Evolutionary conservation across 1,284 basidiomycete species (phyloP).

Genomic region (Sanghuangporus sanghuang): DNA sequence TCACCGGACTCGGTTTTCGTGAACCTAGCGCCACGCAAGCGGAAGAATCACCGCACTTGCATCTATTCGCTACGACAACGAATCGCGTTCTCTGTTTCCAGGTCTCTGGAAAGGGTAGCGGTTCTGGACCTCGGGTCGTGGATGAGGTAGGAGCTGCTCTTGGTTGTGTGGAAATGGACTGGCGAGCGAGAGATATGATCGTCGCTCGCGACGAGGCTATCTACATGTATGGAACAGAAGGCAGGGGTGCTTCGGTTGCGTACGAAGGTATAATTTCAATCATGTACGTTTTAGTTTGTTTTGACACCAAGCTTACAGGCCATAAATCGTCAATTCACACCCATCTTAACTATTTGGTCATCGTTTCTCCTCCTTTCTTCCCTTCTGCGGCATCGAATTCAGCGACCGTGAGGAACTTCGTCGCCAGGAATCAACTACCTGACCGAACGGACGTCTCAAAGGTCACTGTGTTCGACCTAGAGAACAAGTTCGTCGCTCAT

Average conservation of each 20-base stretch:
- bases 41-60: slow-evolving; percentile 45
- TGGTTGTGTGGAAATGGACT: slow-evolving; percentile 81
- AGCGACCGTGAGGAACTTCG: slow-evolving; percentile 73
- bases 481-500: slow-evolving; percentile 90
- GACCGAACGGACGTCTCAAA: slow-evolving; percentile 70
- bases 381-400: slow-evolving; percentile 62
- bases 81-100: slow-evolving; percentile 77
- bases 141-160: slow-evolving; percentile 85
- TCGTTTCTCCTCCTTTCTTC: slow-evolving; percentile 82
- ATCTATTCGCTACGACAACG: slow-evolving; percentile 87
- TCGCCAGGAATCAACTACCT: slow-evolving; percentile 41
- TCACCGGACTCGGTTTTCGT: slow-evolving; percentile 85
- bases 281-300: no score
- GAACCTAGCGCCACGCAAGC: slow-evolving; percentile 12
- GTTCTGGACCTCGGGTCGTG: slow-evolving; percentile 60
- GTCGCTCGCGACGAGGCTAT: slow-evolving; percentile 92
- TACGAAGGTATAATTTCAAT: slow-evolving; percentile 67
- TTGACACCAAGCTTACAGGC: slow-evolving; percentile 33
- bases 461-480: slow-evolving; percentile 87
- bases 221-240: slow-evolving; percentile 81
- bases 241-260: slow-evolving; percentile 82
- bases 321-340: slow-evolving; percentile 67
- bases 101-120: slow-evolving; percentile 71
- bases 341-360: slow-evolving; percentile 79
- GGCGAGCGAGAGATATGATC: slow-evolving; percentile 67